Base-by-base conservation (phyloP, 108 stramenopile genomes). In the Cyclotella kingstonii region DNA sequence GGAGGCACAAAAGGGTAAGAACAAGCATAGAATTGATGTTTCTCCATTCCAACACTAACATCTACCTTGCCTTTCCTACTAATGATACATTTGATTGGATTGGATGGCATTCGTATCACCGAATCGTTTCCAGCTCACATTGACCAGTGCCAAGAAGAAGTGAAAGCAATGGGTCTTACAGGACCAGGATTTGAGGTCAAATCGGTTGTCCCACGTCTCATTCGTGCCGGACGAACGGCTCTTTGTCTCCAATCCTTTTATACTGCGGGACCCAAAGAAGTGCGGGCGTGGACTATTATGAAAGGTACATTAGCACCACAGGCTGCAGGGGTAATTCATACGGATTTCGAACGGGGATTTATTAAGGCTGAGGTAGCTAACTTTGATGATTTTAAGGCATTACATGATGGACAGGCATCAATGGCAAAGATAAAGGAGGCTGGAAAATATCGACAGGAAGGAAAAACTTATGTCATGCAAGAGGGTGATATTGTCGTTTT, bases 341-440 rank as follows among this genome's bases (percentile, higher is more conserved):
- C 94, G 2, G 99, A 99, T 73, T 99, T 99, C 69, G 99, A 99
- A 80, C 79, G 96, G 47, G 98, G 98, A 33, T 99, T 99, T 73
- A 99, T 99, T 81, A 95, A 94, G 66, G 99, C 98, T 4, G 99
- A 99, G 61, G 93, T 98, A n/a, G 82, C 84, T 61, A 78, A 81
- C 38, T 99, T 89, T 78, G 94, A 96, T 38, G 98, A 98, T 74
- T 95, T 99, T 70, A 97, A 98, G 74, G 90, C 86, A 30, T 79
- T 91, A 35, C 91, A 92, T 73, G 71, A 77, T 28, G 96, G 95
- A 40, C 81, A 91, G 51, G 75, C 89, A 5, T 86, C 90, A 72
- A 94, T 94, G 95, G 96, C 97, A 7, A 89, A 90, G 54, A 81
- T 97, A n/a, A 98, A 99, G 81, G 93, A 96, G 60, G 96, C 94